Conservation (phyloP, 1,139 yeast species). For the Blastobotrys proliferans region DNA sequence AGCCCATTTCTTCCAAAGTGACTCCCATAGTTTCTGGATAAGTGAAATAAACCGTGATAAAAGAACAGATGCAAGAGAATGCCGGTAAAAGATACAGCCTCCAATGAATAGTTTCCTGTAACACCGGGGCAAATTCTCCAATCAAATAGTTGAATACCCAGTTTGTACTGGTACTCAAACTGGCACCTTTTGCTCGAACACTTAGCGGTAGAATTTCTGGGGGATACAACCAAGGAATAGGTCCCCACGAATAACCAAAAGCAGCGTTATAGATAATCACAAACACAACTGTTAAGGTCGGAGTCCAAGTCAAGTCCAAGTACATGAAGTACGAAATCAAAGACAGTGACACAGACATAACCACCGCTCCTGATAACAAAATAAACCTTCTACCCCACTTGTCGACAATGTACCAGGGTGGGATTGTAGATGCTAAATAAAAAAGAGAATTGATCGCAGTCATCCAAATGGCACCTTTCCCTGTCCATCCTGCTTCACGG, state of each 20-base stretch:
- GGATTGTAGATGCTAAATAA: slow-evolving; percentile 70
- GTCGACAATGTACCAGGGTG: slow-evolving; percentile 91
- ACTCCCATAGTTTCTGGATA: slow-evolving; percentile 93
- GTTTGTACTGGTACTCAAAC: slow-evolving; percentile 85
- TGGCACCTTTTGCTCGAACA: slow-evolving; percentile 91
- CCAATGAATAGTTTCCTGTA: slow-evolving; percentile 76
- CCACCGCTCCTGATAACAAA: slow-evolving; percentile 66
- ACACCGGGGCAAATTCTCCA: slow-evolving; percentile 84
- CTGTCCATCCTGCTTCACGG: slow-evolving; percentile 93
- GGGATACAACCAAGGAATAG: slow-evolving; percentile 90
- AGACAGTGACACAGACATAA: slow-evolving; percentile 71
- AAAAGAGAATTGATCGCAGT: slow-evolving; percentile 84
- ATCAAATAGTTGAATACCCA: slow-evolving; percentile 94
- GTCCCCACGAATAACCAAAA: slow-evolving; percentile 88
- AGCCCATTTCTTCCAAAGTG: slow-evolving; percentile 83
- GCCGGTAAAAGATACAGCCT: slow-evolving; percentile 79
- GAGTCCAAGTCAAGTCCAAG: slow-evolving; percentile 57
- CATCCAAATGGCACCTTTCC: slow-evolving; percentile 83
- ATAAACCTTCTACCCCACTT: slow-evolving; percentile 88
- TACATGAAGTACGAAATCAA: slow-evolving; percentile 64
- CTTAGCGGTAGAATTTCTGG: slow-evolving; percentile 82
- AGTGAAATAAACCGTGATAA: slow-evolving; percentile 59
- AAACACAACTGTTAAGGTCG: slow-evolving; percentile 66
- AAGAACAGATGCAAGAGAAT: slow-evolving; percentile 65
- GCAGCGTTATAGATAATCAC: slow-evolving; percentile 80